Conservation (phyloP, 768 basidiomycete genomes). For the Amanita inopinata region DNA sequence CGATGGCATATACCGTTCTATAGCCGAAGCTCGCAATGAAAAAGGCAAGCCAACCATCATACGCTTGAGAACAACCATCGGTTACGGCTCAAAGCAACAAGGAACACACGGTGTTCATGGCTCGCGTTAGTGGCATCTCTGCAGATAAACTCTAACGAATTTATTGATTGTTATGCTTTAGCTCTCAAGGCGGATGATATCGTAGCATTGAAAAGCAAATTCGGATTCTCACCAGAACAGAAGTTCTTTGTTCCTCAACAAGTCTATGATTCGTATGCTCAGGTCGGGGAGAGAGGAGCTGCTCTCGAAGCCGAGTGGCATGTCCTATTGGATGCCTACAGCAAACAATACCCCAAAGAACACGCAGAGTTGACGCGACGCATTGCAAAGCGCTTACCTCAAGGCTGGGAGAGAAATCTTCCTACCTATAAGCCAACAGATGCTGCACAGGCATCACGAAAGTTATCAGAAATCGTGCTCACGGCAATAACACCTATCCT, state of each 20-base stretch:
- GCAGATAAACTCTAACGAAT: background rate
- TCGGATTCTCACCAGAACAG: slow-evolving; percentile 70
- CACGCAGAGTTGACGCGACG: slow-evolving; percentile 81
- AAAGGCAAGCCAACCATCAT: slow-evolving; percentile 83
- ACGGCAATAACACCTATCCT: slow-evolving; percentile 63
- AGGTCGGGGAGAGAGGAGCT: slow-evolving; percentile 63
- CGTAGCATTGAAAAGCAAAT: slow-evolving; percentile 69
- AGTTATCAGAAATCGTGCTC: slow-evolving; percentile 85
- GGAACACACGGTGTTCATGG: slow-evolving; percentile 95
- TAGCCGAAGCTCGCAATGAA: slow-evolving; percentile 66
- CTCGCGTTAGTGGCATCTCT: slow-evolving; percentile 54
- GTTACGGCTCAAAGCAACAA: slow-evolving; percentile 86
- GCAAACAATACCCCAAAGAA: slow-evolving; percentile 72
- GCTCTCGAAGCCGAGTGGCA: slow-evolving; percentile 71
- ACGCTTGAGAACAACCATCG: slow-evolving; percentile 81
- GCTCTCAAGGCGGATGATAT: slow-evolving; percentile 93
- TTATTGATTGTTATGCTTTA: slow-evolving; percentile 19
- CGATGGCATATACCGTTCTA: slow-evolving; percentile 65
- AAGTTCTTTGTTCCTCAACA: slow-evolving; percentile 71
- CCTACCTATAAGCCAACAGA: slow-evolving; percentile 81
- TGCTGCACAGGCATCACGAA: slow-evolving; percentile 82
- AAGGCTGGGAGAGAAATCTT: slow-evolving; percentile 77
- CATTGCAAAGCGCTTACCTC: slow-evolving; percentile 72
- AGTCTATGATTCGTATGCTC: slow-evolving; percentile 59
- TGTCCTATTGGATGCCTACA: slow-evolving; percentile 55